Evolutionary conservation across 257 asterid species (phyloP).

Genomic region (Plectranthus barbatus): DNA sequence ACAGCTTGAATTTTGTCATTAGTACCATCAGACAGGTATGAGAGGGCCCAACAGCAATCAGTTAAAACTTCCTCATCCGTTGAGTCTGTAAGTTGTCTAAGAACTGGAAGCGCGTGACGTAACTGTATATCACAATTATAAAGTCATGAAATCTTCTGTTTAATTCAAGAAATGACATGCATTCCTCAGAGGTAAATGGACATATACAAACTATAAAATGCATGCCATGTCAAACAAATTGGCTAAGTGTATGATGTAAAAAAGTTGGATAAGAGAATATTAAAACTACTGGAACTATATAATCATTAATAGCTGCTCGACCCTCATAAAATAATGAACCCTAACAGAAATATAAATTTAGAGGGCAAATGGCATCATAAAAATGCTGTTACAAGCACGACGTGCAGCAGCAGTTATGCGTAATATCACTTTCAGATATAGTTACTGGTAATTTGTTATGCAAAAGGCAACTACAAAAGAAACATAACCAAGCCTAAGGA

Average conservation of each 20-base stretch:
- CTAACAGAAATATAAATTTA: background rate
- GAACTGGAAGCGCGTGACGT: conserved; percentile 78
- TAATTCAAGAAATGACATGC: background rate
- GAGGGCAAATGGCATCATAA: background rate
- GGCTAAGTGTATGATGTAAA: background rate
- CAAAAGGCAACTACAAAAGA: background rate
- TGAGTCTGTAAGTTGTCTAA: conserved; percentile 59
- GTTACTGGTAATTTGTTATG: background rate
- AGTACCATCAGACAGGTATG: conserved; percentile 85
- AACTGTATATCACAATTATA: conserved; percentile 35
- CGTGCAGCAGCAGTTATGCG: background rate
- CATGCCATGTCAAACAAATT: background rate
- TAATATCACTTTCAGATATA: too few species aligned
- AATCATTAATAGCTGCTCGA: background rate
- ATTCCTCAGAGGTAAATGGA: background rate
- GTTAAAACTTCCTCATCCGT: conserved; percentile 86
- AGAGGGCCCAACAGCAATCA: conserved; percentile 93
- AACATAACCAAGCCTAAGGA: background rate
- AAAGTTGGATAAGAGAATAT: background rate
- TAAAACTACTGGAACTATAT: background rate
- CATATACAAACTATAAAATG: background rate
- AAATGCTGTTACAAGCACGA: background rate
- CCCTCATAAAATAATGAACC: background rate
- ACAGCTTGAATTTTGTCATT: conserved; percentile 88
- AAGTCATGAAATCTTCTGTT: background rate